Percentiles rank a stretch among this genome's conserved stretches.
These are phyloP conservation scores for Hirschfeldia incana DNA, from an alignment of 345 rosid species.

Conservation along the genomic window DNA sequence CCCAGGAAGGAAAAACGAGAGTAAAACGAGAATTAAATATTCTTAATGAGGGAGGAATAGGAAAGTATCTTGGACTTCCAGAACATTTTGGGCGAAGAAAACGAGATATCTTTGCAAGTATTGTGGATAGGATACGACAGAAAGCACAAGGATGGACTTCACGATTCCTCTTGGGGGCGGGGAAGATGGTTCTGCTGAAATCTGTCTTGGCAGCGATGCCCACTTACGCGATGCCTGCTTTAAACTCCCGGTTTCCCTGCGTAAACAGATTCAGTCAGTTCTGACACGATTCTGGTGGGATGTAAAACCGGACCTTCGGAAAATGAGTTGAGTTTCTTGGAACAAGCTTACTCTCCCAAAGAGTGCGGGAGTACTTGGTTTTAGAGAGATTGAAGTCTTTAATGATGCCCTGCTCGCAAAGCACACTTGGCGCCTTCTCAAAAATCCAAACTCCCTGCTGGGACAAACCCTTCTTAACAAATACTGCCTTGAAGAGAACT, in stretches of 20 bases:
- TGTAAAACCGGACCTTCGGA: background rate
- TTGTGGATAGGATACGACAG: background rate
- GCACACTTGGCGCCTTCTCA: background rate
- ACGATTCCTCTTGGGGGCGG: background rate
- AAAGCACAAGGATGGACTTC: background rate
- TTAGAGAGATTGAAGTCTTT: background rate
- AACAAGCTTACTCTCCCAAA: background rate
- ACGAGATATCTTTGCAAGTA: background rate
- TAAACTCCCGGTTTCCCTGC: background rate
- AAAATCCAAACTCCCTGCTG: background rate
- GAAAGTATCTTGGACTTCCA: background rate
- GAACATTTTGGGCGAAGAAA: background rate
- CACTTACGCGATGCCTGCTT: background rate
- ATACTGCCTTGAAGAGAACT: background rate
- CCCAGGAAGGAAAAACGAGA: no score
- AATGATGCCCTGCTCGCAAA: background rate
- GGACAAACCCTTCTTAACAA: background rate
- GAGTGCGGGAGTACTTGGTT: background rate
- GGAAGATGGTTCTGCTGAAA: background rate
- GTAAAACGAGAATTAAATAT: no score
- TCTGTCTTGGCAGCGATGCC: background rate
- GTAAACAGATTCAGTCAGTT: background rate
- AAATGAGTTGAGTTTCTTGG: background rate
- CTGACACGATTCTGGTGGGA: background rate
- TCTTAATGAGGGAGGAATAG: no score